These are phyloP conservation scores for Bassia scoparia DNA, from an alignment of 148 eudicot species.

Conservation along the genomic window DNA sequence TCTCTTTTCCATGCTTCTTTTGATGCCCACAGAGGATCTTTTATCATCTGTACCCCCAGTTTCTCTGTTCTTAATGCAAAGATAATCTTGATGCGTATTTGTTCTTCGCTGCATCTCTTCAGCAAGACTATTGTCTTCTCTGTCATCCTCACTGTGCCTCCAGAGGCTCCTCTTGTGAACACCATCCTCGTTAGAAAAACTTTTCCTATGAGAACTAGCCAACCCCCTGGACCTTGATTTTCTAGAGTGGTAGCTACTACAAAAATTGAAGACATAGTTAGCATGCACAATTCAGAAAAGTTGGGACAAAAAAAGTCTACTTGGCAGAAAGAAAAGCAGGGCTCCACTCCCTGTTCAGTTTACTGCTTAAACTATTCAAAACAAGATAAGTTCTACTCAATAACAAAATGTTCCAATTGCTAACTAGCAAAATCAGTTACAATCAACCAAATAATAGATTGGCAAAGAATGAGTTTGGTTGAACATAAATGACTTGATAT, in stretches of 20 bases:
- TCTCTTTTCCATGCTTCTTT: constrained; percentile 22
- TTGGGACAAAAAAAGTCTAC: neutral
- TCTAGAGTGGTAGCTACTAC: constrained; percentile 30
- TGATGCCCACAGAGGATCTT: constrained; percentile 1
- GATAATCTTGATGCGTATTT: constrained; percentile 23
- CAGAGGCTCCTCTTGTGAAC: constrained; percentile 26
- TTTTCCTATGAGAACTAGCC: constrained; percentile 36
- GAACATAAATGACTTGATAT: too few relatives aligned
- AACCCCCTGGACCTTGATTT: constrained; percentile 60
- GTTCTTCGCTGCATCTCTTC: constrained; percentile 21
- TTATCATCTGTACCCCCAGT: constrained; percentile 15
- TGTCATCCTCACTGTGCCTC: constrained; percentile 27
- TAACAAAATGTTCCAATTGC: too few relatives aligned
- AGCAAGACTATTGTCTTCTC: constrained; percentile 25
- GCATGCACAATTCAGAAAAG: neutral
- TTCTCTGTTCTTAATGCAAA: constrained; percentile 20
- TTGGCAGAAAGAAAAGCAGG: too few relatives aligned
- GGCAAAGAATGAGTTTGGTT: too few relatives aligned
- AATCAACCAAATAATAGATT: too few relatives aligned
- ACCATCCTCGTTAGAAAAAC: constrained; percentile 44
- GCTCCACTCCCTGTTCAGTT: too few relatives aligned
- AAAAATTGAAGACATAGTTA: constrained; percentile 10
- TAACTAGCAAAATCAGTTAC: too few relatives aligned
- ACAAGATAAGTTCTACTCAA: too few relatives aligned
- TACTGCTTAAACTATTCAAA: too few relatives aligned